Conservation (phyloP, 441 rosid genomes). For the Manihot esculenta region DNA sequence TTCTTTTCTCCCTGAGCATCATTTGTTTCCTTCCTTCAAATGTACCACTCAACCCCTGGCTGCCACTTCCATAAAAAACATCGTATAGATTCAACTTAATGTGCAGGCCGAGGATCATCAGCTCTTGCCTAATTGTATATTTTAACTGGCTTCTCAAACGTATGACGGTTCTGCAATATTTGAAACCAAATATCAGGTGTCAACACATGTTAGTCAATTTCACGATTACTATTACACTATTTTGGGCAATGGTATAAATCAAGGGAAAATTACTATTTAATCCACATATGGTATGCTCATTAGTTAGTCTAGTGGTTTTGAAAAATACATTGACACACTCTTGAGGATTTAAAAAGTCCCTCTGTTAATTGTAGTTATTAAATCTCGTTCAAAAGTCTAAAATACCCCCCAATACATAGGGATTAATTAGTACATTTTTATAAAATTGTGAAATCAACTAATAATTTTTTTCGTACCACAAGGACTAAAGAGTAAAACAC, state of each 20-base stretch:
- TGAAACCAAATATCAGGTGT: neutral
- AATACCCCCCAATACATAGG: no score
- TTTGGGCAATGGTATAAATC: neutral
- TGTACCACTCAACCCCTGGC: slow-evolving; percentile 8
- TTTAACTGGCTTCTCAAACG: slow-evolving; percentile 84
- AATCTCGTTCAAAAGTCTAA: no score
- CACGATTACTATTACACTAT: neutral
- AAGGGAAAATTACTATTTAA: no score
- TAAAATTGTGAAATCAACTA: no score
- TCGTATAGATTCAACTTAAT: slow-evolving; percentile 16
- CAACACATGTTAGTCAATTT: neutral
- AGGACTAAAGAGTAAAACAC: no score
- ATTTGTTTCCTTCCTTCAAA: slow-evolving; percentile 26
- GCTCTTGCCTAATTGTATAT: slow-evolving; percentile 73
- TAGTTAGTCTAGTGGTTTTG: no score
- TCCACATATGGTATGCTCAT: no score
- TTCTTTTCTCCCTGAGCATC: slow-evolving; percentile 16
- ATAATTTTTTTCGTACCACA: no score
- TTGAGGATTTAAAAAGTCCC: no score
- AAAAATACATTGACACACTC: no score
- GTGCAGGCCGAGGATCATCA: slow-evolving; percentile 29
- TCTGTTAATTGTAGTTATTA: no score
- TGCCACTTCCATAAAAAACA: slow-evolving; percentile 15
- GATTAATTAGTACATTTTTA: no score
- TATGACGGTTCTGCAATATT: slow-evolving; percentile 74